Evolutionary conservation across 2,329 filamentous ascomycete genomes (phyloP).

Genomic region (Fusarium tjaetaba): DNA sequence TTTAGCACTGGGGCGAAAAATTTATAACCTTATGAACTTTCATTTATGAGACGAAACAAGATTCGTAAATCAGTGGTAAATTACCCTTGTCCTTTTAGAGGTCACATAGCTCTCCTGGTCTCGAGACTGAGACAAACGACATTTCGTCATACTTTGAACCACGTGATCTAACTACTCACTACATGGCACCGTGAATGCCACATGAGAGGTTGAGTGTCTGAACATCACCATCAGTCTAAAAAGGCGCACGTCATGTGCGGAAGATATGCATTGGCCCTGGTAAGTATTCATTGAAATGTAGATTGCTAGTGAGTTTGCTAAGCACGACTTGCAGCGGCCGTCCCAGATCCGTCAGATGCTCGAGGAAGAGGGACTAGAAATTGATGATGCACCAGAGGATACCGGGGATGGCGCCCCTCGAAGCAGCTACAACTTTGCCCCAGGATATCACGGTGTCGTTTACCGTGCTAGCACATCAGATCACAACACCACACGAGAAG

Average conservation of each 20-base stretch:
- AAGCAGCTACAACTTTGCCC: conserved; percentile 92
- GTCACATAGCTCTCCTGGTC: not conserved
- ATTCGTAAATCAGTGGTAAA: not conserved
- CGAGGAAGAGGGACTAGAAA: conserved; percentile 77
- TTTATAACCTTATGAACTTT: not conserved
- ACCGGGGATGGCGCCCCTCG: conserved; percentile 68
- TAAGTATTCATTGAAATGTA: conserved; percentile 23
- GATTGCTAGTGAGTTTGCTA: not conserved
- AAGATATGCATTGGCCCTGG: conserved; percentile 50
- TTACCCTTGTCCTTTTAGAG: not conserved
- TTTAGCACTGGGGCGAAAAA: not conserved
- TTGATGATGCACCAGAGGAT: conserved; percentile 77
- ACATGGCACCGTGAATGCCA: conserved; percentile 1
- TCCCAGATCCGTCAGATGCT: conserved; percentile 79
- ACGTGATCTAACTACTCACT: conserved; percentile 7
- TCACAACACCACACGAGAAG: conserved; percentile 60
- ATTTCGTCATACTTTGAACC: conserved; percentile 1
- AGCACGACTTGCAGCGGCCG: conserved; percentile 67
- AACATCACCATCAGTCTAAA: not conserved
- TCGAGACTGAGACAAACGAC: not conserved
- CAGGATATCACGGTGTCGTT: conserved; percentile 84
- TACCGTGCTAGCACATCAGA: conserved; percentile 81
- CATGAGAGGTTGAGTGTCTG: not conserved
- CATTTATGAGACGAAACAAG: not conserved
- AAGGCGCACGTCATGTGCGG: conserved; percentile 47